A percentile compares a stretch with the other conserved stretches of the same genome.
Evolutionary conservation across 108 stramenopile genomes (phyloP).

Genomic region (Nitzschia putrida): DNA sequence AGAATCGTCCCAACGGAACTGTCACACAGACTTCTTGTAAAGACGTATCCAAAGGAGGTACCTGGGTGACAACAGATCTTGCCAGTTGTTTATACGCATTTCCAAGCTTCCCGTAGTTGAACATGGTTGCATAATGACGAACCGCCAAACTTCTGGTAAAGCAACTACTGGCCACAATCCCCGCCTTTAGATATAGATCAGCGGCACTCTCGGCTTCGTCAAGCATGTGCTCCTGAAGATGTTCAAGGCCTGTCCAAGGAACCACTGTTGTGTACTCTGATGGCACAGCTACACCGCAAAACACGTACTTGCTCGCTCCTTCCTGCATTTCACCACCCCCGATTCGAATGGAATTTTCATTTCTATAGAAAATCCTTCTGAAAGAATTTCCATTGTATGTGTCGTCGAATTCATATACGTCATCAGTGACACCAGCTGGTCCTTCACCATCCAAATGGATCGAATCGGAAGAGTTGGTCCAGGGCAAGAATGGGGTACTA

Average conservation of each 20-base stretch:
- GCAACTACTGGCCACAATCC: conserved; percentile 82
- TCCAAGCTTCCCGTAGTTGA: conserved; percentile 76
- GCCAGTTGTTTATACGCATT: conserved; percentile 70
- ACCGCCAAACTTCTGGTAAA: conserved; percentile 75
- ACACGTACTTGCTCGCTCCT: conserved; percentile 66
- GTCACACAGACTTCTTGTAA: conserved; percentile 64
- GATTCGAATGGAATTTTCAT: conserved; percentile 73
- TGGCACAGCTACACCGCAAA: conserved; percentile 74
- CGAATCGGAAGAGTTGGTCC: conserved; percentile 71
- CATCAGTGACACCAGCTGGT: conserved; percentile 55
- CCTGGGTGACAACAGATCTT: conserved; percentile 63
- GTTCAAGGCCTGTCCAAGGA: conserved; percentile 70
- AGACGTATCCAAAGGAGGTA: conserved; percentile 75
- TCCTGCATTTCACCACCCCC: conserved; percentile 70
- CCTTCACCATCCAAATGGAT: conserved; percentile 67
- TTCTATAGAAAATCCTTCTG: conserved; percentile 81
- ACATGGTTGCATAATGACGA: conserved; percentile 77
- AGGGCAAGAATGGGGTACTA: conserved; percentile 84
- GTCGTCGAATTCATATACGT: conserved; percentile 46
- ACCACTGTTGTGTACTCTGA: conserved; percentile 64
- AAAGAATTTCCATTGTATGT: conserved; percentile 58
- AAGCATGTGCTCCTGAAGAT: conserved; percentile 84
- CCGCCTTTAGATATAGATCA: conserved; percentile 75
- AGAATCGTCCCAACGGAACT: conserved; percentile 77
- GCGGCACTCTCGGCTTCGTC: conserved; percentile 83